These are phyloP conservation scores for Teratosphaeria epicoccoides DNA, from an alignment of 2,329 filamentous ascomycete species.

Conservation along the genomic window DNA sequence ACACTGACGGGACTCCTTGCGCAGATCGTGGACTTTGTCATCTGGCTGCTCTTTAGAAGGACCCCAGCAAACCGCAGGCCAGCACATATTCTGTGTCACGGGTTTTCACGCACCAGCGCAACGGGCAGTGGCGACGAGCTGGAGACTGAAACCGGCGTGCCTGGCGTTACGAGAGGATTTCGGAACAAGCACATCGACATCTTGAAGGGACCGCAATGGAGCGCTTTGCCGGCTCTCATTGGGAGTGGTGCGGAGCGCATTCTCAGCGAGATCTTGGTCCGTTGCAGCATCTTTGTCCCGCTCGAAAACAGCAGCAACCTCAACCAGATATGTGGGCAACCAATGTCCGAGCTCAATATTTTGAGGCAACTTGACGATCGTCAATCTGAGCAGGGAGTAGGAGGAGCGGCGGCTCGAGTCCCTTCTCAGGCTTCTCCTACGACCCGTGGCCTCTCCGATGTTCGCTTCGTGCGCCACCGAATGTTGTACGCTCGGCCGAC, in stretches of 20 bases:
- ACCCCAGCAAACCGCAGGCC: constrained; percentile 41
- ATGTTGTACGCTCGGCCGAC: constrained; percentile 76
- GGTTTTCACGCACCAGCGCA: constrained; percentile 50
- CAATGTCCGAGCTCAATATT: constrained; percentile 38
- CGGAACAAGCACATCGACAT: constrained; percentile 60
- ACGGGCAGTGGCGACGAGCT: constrained; percentile 22
- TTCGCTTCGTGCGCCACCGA: constrained; percentile 67
- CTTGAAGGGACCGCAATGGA: constrained; percentile 65
- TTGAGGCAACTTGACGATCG: background rate
- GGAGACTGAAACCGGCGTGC: constrained; percentile 42
- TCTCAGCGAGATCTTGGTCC: constrained; percentile 65
- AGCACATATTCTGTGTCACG: constrained; percentile 72
- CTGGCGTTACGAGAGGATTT: constrained; percentile 53
- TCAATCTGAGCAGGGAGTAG: background rate
- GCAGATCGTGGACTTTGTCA: constrained; percentile 41
- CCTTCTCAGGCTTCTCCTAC: background rate
- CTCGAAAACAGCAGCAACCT: constrained; percentile 55
- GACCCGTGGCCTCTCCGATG: constrained; percentile 27
- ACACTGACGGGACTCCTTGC: background rate
- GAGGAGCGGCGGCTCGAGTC: background rate
- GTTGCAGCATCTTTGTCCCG: constrained; percentile 64
- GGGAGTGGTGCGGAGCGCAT: constrained; percentile 65
- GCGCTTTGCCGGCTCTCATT: constrained; percentile 59
- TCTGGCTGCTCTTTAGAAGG: constrained; percentile 66
- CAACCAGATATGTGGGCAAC: constrained; percentile 67